Evolutionary conservation across 129 eudicot genomes (phyloP).

Genomic region (Flaveria ramosissima): DNA sequence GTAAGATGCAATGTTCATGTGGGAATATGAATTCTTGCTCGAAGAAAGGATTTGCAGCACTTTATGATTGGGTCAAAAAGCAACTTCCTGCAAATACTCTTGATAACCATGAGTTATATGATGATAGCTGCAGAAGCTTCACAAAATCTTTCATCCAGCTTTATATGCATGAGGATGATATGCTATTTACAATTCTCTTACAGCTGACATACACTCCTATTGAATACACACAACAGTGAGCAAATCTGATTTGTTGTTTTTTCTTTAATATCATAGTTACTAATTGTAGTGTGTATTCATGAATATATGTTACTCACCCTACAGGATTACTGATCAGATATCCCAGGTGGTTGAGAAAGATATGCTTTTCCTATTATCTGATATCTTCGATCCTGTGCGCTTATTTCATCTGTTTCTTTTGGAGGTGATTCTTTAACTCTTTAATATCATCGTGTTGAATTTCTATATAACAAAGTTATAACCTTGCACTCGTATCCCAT

Average conservation of each 20-base stretch:
- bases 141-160: conserved; percentile 67
- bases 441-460: not conserved
- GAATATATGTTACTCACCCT: not conserved
- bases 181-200: conserved; percentile 80
- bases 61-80: conserved; percentile 58
- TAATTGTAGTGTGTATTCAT: not conserved
- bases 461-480: not conserved
- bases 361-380: conserved; percentile 45
- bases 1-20: conserved; percentile 37
- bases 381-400: conserved; percentile 61
- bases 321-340: conserved; percentile 36
- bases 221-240: conserved; percentile 48
- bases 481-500: conserved; percentile 9
- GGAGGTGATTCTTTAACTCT: conserved; percentile 43
- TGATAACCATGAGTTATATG: conserved; percentile 34
- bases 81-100: conserved; percentile 49
- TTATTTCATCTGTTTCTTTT: conserved; percentile 78
- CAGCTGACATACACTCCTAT: conserved; percentile 52
- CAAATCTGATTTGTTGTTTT: not conserved
- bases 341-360: conserved; percentile 42
- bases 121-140: conserved; percentile 50
- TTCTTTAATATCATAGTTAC: not conserved
- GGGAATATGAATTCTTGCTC: conserved; percentile 34
- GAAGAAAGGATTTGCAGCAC: conserved; percentile 51
- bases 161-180: conserved; percentile 90